phyloP scores from a whole-genome alignment of 1,284 basidiomycete genomes.

The Leucoagaricus sp. region DNA sequence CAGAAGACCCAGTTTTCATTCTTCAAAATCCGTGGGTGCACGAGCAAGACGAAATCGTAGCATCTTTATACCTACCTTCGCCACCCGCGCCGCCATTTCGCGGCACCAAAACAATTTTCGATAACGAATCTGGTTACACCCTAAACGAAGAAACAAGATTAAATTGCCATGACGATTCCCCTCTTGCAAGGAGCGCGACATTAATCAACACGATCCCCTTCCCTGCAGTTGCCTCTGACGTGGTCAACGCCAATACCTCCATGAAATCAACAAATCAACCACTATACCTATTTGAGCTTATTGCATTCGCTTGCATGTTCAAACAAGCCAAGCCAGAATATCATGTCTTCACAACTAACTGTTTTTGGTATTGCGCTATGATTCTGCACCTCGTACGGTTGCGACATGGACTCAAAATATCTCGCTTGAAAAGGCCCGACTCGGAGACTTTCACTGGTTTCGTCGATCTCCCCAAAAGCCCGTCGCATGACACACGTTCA shows the following conservation, averaged over 20 bases:
- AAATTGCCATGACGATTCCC: too few species aligned
- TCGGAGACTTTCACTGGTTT: too few species aligned
- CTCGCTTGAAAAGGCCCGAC: not conserved
- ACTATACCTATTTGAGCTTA: constrained; percentile 2
- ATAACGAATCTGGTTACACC: not conserved
- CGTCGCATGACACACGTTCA: too few species aligned
- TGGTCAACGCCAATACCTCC: too few species aligned
- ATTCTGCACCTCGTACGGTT: constrained; percentile 7
- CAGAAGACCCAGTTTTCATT: constrained; percentile 5
- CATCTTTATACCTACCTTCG: not conserved
- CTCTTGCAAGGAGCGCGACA: too few species aligned
- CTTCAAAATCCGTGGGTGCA: constrained; percentile 5
- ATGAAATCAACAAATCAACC: not conserved
- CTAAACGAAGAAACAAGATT: not conserved
- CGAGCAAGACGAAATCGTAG: constrained; percentile 10
- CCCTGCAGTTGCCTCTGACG: too few species aligned
- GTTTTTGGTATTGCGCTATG: constrained; percentile 10
- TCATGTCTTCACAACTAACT: not conserved
- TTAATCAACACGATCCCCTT: not conserved
- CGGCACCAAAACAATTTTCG: too few species aligned
- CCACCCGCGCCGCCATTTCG: too few species aligned
- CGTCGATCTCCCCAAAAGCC: too few species aligned
- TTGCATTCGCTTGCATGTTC: constrained; percentile 2
- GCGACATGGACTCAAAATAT: not conserved
- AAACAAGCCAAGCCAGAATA: constrained; percentile 8